Evolutionary conservation across 768 basidiomycete genomes (phyloP).

Genomic region (Mrakia blollopis): DNA sequence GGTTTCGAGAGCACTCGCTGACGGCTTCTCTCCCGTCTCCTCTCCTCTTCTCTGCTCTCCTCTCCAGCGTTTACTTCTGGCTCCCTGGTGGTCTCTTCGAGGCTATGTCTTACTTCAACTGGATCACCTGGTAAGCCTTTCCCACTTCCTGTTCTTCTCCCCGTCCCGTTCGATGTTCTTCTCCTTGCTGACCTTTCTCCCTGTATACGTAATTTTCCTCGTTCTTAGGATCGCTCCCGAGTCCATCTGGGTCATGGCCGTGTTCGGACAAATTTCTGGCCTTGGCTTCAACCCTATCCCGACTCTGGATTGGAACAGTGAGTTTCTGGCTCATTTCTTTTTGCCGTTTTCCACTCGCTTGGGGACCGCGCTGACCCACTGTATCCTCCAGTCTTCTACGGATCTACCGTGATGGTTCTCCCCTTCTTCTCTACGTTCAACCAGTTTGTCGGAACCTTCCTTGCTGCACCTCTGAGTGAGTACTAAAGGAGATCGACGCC

Average conservation of each 20-base stretch:
- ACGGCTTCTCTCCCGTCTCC: background rate
- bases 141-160: slow-evolving; percentile 26
- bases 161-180: background rate
- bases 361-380: too few species aligned
- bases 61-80: slow-evolving; percentile 39
- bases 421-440: slow-evolving; percentile 48
- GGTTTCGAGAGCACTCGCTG: background rate
- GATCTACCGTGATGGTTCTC: background rate
- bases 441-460: slow-evolving; percentile 43
- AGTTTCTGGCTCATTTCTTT: background rate
- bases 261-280: slow-evolving; percentile 38
- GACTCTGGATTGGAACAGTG: slow-evolving; percentile 46
- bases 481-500: too few species aligned
- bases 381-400: slow-evolving; percentile 35
- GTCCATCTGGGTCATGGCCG: slow-evolving; percentile 39
- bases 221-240: background rate
- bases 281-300: slow-evolving; percentile 46
- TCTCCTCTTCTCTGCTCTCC: background rate
- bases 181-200: background rate
- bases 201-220: background rate
- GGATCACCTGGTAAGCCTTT: slow-evolving; percentile 48
- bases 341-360: too few species aligned
- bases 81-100: slow-evolving; percentile 41
- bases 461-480: slow-evolving; percentile 35
- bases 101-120: slow-evolving; percentile 34